Base-by-base conservation (phyloP, 106 monocot species). In the Platanthera zijinensis region DNA sequence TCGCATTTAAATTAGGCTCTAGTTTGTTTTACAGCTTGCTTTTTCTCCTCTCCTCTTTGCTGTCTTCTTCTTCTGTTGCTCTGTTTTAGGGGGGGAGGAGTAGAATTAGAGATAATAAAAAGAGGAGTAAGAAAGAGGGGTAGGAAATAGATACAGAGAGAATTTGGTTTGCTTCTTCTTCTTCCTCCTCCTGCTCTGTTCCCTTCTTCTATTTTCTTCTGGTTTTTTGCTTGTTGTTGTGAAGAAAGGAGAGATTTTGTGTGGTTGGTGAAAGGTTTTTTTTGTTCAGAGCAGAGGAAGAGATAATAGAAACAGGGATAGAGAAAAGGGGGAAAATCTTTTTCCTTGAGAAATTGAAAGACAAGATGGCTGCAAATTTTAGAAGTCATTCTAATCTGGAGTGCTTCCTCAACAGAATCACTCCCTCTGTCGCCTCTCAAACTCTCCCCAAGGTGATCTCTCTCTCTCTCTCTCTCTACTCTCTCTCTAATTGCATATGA, bases 351-450 rank as follows among this genome's bases (percentile, higher is more conserved):
- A 3, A n/a, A 47, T 72, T n/a, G 39, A 70, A 0, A 54, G 13
- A 69, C 46, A 80, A 73, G 62, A 74, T 80, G 72, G 52, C 80
- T 25, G 57, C 51, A 10, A 77, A 76, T 46, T 75, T 12, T 76
- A 74, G 66, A 57, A 80, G 74, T 57, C 71, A 77, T 19, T 89
- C 89, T 22, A 89, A 89, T 78, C 72, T 89, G 2, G 76, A 82
- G 81, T 75, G 63, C 57, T 89, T 89, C 48, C 89, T 89, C 62
- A 62, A 51, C 66, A 72, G 74, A 12, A 82, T 69, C n/a, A 86
- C 89, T 6, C 89, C 89, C 13, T 89, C 82, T 15, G 82, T 89
- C 52, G 50, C 83, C 48, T 69, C 80, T 45, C 66, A 83, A 19
- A 71, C 83, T 78, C 79, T 89, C 32, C 66, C 86, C 28, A 84